Evolutionary conservation across 2,329 filamentous ascomycete genomes (phyloP).

Genomic region (Massarina eburnea): DNA sequence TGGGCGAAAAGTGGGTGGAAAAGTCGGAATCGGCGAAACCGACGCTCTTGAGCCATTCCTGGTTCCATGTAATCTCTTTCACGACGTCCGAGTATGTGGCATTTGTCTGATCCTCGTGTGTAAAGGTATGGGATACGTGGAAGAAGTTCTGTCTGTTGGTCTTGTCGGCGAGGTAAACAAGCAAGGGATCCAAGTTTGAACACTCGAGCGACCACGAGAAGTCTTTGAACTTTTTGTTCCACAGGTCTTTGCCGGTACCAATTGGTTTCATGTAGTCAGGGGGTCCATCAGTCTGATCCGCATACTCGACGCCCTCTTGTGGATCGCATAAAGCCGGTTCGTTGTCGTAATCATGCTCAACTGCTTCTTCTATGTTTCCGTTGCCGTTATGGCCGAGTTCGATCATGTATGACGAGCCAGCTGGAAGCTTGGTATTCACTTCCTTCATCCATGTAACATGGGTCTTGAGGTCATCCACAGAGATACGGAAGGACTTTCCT

Average conservation of each 20-base stretch:
- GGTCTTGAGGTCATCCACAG: constrained; percentile 20
- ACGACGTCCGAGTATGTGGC: constrained; percentile 58
- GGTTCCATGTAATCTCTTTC: constrained; percentile 61
- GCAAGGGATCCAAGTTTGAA: constrained; percentile 50
- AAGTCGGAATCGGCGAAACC: constrained; percentile 47
- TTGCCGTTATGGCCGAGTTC: constrained; percentile 34
- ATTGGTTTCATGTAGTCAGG: constrained; percentile 48
- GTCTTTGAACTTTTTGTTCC: constrained; percentile 38
- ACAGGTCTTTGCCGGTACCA: constrained; percentile 36
- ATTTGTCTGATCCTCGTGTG: constrained; percentile 58
- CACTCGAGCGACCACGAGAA: constrained; percentile 53
- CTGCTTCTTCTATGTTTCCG: constrained; percentile 28
- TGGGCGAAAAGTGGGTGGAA: constrained; percentile 51
- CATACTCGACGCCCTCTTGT: constrained; percentile 36
- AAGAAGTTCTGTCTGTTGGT: constrained; percentile 55
- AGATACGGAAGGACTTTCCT: constrained; percentile 50
- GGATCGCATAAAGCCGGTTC: constrained; percentile 28
- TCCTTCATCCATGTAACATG: constrained; percentile 25
- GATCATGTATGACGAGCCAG: constrained; percentile 22
- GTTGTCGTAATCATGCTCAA: constrained; percentile 19
- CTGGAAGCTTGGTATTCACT: constrained; percentile 22
- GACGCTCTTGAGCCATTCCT: constrained; percentile 56
- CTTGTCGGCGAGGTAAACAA: constrained; percentile 52
- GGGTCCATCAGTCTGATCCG: constrained; percentile 40
- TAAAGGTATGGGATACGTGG: constrained; percentile 48